Conservation (phyloP, 306 rosid species). For the Begonia loranthoides region DNA sequence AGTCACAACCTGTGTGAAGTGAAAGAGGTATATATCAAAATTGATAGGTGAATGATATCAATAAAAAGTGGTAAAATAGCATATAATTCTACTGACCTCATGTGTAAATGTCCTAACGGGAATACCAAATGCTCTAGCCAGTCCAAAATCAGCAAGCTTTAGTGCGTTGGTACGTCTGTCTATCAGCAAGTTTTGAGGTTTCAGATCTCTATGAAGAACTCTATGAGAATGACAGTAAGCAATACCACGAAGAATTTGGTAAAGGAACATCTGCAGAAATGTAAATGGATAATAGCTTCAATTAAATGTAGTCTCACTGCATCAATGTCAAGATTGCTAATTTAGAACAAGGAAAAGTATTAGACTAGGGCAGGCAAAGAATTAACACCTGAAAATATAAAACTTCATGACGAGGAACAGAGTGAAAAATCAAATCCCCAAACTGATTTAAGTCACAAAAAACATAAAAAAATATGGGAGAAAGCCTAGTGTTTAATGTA, state of each 20-base stretch:
- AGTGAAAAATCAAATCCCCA: neutral
- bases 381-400: neutral
- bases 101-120: constrained; percentile 97
- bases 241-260: constrained; percentile 87
- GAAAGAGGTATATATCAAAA: neutral
- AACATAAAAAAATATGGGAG: too few relatives aligned
- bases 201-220: constrained; percentile 86
- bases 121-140: constrained; percentile 86
- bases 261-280: constrained; percentile 71
- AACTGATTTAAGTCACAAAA: neutral
- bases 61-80: constrained; percentile 1
- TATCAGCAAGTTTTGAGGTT: constrained; percentile 81
- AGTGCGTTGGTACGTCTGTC: constrained; percentile 64
- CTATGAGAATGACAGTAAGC: constrained; percentile 87
- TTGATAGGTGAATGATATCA: constrained; percentile 4
- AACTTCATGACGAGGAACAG: neutral
- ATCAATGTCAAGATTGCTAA: constrained; percentile 7
- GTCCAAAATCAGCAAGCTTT: constrained; percentile 90
- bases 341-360: neutral
- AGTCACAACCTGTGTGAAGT: constrained; percentile 54
- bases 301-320: constrained; percentile 5
- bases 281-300: constrained; percentile 13
- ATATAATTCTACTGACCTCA: constrained; percentile 39
- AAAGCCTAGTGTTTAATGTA: too few relatives aligned
- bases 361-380: constrained; percentile 6